Conservation (phyloP, 306 rosid species). For the Trifolium fragiferum region DNA sequence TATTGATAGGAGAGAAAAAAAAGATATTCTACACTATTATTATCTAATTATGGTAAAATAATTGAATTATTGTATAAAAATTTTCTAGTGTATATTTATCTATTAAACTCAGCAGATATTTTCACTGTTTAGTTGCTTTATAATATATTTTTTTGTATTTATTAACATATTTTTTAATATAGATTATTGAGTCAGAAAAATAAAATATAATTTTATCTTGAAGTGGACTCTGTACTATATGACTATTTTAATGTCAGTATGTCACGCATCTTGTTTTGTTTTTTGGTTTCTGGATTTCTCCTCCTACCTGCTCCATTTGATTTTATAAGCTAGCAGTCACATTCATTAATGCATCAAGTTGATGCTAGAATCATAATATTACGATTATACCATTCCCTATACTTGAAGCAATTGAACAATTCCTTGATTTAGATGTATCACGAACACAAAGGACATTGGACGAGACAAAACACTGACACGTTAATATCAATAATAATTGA, state of each 20-base stretch:
- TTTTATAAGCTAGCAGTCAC: background rate
- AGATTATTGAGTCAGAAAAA: background rate
- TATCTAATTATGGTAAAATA: too few relatives aligned
- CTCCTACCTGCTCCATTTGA: background rate
- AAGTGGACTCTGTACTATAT: background rate
- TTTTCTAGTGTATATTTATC: too few relatives aligned
- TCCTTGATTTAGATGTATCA: too few relatives aligned
- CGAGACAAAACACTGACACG: too few relatives aligned
- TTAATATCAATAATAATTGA: too few relatives aligned
- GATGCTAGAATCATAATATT: background rate
- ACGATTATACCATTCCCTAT: background rate
- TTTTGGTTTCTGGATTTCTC: constrained; percentile 29
- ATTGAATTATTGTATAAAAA: too few relatives aligned
- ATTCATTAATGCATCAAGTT: background rate
- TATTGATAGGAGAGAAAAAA: too few relatives aligned
- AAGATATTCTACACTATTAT: too few relatives aligned
- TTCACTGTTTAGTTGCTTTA: background rate
- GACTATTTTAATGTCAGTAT: constrained; percentile 19
- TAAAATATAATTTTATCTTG: background rate
- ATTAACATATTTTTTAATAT: background rate
- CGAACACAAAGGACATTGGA: too few relatives aligned
- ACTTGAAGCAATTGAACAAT: background rate
- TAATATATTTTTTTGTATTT: background rate
- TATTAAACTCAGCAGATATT: background rate
- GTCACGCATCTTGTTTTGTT: constrained; percentile 9